Evolutionary conservation across 345 rosid genomes (phyloP).

Genomic region (Acer saccharum): DNA sequence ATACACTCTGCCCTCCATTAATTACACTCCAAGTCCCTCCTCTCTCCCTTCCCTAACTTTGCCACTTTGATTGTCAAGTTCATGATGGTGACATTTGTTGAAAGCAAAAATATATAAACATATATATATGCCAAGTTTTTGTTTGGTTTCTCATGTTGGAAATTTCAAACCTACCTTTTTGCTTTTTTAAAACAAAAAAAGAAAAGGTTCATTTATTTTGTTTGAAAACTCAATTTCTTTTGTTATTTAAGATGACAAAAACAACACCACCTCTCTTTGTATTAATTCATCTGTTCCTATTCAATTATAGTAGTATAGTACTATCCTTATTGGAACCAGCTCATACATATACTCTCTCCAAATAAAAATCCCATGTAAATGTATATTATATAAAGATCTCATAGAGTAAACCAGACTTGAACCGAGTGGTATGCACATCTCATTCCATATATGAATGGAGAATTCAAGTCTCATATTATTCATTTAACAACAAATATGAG

Average conservation of each 20-base stretch:
- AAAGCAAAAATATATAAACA: neutral
- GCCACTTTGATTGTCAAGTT: constrained; percentile 28
- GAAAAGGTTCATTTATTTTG: neutral
- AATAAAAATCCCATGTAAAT: too few species aligned
- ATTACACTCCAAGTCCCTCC: constrained; percentile 3
- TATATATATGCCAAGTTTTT: neutral
- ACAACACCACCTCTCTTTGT: neutral
- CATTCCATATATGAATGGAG: too few species aligned
- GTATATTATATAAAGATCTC: too few species aligned
- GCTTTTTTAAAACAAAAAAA: too few species aligned
- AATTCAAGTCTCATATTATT: too few species aligned
- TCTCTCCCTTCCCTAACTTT: neutral
- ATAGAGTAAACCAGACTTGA: too few species aligned
- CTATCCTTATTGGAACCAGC: too few species aligned
- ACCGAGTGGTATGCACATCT: too few species aligned
- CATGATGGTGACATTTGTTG: constrained; percentile 28
- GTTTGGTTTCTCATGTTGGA: neutral
- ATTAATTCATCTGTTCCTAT: neutral
- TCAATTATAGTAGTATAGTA: neutral
- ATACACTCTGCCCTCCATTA: constrained; percentile 9
- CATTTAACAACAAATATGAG: too few species aligned
- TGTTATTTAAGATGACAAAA: neutral
- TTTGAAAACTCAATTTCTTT: neutral
- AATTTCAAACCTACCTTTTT: neutral
- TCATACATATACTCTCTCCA: too few species aligned